These are phyloP conservation scores for Phytophthora idaei DNA, from an alignment of 352 stramenopile genomes.

Conservation along the genomic window DNA sequence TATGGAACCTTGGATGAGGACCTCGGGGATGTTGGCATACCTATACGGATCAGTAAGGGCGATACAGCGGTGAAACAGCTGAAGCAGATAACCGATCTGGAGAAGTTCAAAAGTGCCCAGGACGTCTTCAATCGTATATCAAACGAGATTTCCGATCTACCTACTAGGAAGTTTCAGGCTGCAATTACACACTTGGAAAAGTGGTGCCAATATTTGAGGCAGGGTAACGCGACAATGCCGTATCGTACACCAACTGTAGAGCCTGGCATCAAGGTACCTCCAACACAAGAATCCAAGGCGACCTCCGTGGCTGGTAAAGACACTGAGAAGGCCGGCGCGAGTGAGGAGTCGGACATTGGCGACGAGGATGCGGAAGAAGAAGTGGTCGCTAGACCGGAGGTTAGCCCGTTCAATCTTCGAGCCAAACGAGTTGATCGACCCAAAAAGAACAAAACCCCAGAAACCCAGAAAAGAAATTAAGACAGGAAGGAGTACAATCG, in stretches of 20 bases:
- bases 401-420: not conserved
- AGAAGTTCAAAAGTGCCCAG: not conserved
- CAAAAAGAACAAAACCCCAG: not conserved
- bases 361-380: too few species aligned
- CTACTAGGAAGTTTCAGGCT: not conserved
- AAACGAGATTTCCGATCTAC: not conserved
- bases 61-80: not conserved
- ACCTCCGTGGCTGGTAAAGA: too few species aligned
- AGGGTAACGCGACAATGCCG: too few species aligned
- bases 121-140: not conserved
- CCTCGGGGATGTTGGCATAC: not conserved
- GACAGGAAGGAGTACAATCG: not conserved
- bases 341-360: too few species aligned
- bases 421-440: not conserved
- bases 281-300: too few species aligned
- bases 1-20: not conserved
- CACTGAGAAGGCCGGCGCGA: too few species aligned
- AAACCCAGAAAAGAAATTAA: not conserved
- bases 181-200: not conserved
- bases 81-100: not conserved
- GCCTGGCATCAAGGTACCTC: too few species aligned
- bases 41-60: not conserved
- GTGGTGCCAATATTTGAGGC: too few species aligned
- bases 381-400: not conserved
- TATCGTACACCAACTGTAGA: too few species aligned